Conservation (phyloP, 148 eudicot genomes). For the Rhododendron griersonianum region DNA sequence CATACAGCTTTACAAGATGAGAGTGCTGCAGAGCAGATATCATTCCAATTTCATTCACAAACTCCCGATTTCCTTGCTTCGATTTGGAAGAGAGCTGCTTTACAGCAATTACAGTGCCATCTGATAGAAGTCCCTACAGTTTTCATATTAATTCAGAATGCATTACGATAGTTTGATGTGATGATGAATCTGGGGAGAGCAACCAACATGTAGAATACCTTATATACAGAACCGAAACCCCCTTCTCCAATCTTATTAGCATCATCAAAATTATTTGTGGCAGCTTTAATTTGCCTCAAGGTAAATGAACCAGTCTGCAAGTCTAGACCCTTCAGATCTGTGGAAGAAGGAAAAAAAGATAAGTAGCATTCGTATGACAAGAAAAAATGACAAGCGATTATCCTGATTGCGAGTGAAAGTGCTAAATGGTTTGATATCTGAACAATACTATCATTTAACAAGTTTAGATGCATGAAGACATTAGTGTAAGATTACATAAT, state of each 20-base stretch:
- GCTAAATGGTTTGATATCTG: not conserved
- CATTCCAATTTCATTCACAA: constrained; percentile 21
- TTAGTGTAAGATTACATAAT: not conserved
- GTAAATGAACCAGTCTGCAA: constrained; percentile 20
- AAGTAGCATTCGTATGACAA: not conserved
- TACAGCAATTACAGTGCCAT: constrained; percentile 43
- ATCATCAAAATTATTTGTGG: not conserved
- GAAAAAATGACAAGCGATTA: not conserved
- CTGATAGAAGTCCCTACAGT: constrained; percentile 34
- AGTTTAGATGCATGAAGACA: not conserved
- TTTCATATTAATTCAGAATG: too few relatives aligned
- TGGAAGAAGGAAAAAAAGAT: not conserved
- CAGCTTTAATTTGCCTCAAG: constrained; percentile 2
- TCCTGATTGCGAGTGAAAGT: not conserved
- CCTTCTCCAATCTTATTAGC: not conserved
- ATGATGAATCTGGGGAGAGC: too few relatives aligned
- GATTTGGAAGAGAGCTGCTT: constrained; percentile 22
- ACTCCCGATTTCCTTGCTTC: not conserved
- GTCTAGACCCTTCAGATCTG: too few relatives aligned
- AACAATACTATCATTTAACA: not conserved
- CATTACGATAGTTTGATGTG: too few relatives aligned
- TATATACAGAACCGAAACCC: constrained; percentile 26
- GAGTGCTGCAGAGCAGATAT: constrained; percentile 36
- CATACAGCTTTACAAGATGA: constrained; percentile 32
- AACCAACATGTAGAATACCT: constrained; percentile 11